Evolutionary conservation across 2,329 filamentous ascomycete genomes (phyloP).

Genomic region (Arthrobotrys sinensis): DNA sequence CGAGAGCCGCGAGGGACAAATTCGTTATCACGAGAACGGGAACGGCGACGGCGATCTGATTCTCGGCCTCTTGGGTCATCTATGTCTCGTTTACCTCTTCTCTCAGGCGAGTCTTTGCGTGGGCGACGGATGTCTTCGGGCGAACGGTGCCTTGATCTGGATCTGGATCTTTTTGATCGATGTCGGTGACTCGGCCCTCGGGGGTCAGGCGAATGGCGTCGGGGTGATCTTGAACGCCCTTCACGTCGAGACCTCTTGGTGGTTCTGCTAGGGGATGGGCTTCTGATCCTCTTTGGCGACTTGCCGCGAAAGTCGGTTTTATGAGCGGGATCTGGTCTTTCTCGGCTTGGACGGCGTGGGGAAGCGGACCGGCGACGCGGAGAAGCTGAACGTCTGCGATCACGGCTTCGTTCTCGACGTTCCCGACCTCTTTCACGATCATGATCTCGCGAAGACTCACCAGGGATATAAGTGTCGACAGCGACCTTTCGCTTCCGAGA

Average conservation of each 20-base stretch:
- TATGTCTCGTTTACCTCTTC: slow-evolving; percentile 26
- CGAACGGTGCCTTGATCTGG: slow-evolving; percentile 45
- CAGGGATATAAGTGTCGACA: slow-evolving; percentile 56
- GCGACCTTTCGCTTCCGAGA: slow-evolving; percentile 45
- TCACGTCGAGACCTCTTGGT: slow-evolving; percentile 51
- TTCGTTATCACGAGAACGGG: slow-evolving; percentile 48
- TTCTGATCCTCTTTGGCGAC: slow-evolving; percentile 51
- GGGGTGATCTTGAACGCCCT: slow-evolving; percentile 42
- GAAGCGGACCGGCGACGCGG: slow-evolving; percentile 45
- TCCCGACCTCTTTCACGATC: slow-evolving; percentile 39
- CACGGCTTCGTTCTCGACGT: slow-evolving; percentile 43
- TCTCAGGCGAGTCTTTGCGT: slow-evolving; percentile 39
- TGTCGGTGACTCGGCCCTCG: slow-evolving; percentile 38
- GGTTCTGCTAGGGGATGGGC: slow-evolving; percentile 39
- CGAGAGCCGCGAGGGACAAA: slow-evolving; percentile 26
- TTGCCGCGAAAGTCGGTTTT: slow-evolving; percentile 46
- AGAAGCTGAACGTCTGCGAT: slow-evolving; percentile 43
- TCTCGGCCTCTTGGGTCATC: slow-evolving; percentile 24
- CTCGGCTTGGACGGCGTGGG: slow-evolving; percentile 38
- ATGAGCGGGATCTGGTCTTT: slow-evolving; percentile 23
- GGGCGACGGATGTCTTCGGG: slow-evolving; percentile 34
- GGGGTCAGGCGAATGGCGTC: slow-evolving; percentile 42
- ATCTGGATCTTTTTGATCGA: slow-evolving; percentile 50
- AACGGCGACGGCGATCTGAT: slow-evolving; percentile 28
- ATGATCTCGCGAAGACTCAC: slow-evolving; percentile 43